A percentile compares a stretch with the other conserved stretches of the same genome.
These are phyloP conservation scores for Pyrenophora teres DNA, from an alignment of 2,329 filamentous ascomycete species.

Conservation along the genomic window DNA sequence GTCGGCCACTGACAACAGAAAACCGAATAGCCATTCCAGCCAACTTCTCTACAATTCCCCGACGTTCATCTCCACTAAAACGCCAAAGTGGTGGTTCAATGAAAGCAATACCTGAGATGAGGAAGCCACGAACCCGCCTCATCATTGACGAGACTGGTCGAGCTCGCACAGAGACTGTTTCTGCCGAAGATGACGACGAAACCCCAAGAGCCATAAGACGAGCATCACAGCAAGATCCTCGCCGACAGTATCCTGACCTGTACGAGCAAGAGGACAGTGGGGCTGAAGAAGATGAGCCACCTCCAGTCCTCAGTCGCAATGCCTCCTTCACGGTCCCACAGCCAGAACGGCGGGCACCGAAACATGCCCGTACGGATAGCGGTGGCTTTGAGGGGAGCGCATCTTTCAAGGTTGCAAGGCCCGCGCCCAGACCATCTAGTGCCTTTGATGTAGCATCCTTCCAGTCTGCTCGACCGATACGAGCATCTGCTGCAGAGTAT, in stretches of 20 bases:
- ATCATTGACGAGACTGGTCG: slow-evolving; percentile 55
- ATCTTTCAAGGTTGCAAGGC: slow-evolving; percentile 43
- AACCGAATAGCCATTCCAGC: slow-evolving; percentile 31
- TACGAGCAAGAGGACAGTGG: slow-evolving; percentile 51
- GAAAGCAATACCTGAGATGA: slow-evolving; percentile 53
- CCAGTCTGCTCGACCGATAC: slow-evolving; percentile 34
- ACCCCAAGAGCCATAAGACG: slow-evolving; percentile 32
- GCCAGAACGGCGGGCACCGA: slow-evolving; percentile 38
- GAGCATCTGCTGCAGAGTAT: slow-evolving; percentile 27
- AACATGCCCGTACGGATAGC: slow-evolving; percentile 44
- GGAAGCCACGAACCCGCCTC: slow-evolving; percentile 50
- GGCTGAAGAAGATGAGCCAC: slow-evolving; percentile 43
- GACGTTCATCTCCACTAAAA: slow-evolving; percentile 55
- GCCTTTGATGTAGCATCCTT: slow-evolving; percentile 41
- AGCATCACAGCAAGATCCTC: slow-evolving; percentile 33
- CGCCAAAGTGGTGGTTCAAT: slow-evolving; percentile 49
- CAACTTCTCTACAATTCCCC: slow-evolving; percentile 42
- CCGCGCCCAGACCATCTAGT: slow-evolving; percentile 35
- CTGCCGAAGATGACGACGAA: slow-evolving; percentile 42
- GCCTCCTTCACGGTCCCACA: slow-evolving; percentile 43
- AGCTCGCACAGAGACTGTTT: slow-evolving; percentile 53
- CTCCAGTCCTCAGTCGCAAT: slow-evolving; percentile 40
- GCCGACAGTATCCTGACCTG: slow-evolving; percentile 51
- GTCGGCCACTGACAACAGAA: slow-evolving; percentile 37
- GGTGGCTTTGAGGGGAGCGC: slow-evolving; percentile 33